A percentile compares a stretch with the other conserved stretches of the same genome.
Conservation (phyloP, 1,284 basidiomycete genomes). For the Crucibulum cyathiforme region DNA sequence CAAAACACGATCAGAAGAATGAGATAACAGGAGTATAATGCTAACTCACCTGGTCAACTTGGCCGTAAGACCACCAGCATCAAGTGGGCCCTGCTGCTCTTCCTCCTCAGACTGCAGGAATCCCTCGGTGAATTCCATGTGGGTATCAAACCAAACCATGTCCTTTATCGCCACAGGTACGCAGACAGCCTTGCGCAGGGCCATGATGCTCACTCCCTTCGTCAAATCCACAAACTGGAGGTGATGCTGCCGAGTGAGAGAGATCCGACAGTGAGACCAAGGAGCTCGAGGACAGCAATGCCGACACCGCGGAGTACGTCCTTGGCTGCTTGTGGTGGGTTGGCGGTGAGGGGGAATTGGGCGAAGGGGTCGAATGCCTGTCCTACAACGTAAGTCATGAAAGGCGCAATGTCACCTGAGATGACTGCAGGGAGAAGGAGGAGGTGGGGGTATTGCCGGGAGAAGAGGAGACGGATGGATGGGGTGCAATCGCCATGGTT, state of each 20-base stretch:
- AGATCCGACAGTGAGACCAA: constrained; percentile 74
- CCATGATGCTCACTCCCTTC: constrained; percentile 81
- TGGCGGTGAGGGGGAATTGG: constrained; percentile 74
- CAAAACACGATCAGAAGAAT: constrained; percentile 6
- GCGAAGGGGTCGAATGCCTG: constrained; percentile 93
- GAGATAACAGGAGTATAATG: background rate
- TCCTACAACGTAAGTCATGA: constrained; percentile 96
- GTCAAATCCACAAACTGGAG: constrained; percentile 86
- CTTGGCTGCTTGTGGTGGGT: background rate
- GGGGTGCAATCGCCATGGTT: no score
- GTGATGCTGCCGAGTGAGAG: constrained; percentile 79
- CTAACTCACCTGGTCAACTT: constrained; percentile 83
- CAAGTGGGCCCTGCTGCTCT: constrained; percentile 56
- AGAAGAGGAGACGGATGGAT: constrained; percentile 51
- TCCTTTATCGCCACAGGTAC: constrained; percentile 72
- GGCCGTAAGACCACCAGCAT: constrained; percentile 93
- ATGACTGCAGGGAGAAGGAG: constrained; percentile 78
- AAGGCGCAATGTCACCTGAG: constrained; percentile 83
- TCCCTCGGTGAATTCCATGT: constrained; percentile 71
- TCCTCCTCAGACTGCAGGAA: constrained; percentile 44
- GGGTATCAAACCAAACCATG: constrained; percentile 88
- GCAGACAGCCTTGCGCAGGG: constrained; percentile 76
- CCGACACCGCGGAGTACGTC: background rate
- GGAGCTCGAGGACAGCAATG: constrained; percentile 70
- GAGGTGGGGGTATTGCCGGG: constrained; percentile 56